Evolutionary conservation across 75 land plant genomes (phyloP), one percentile per base, ranked within the genome.

Genomic region (Larix kaempferi): DNA sequence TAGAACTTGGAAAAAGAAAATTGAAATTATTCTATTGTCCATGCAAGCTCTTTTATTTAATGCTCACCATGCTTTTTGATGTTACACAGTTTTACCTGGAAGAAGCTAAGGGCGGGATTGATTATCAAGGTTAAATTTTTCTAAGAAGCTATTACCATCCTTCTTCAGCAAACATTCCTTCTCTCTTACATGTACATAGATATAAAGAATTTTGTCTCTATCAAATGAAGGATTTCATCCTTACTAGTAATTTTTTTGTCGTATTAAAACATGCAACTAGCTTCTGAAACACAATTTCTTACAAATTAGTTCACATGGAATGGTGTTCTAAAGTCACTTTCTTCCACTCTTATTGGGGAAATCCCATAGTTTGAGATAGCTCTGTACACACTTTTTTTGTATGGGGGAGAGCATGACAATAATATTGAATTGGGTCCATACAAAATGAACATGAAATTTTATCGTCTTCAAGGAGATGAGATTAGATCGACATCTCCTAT

Each of bases 351-450:
- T 59, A 74, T 96, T 57, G 99, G 99, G 71, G 99, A 91, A 55
- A 96, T 98, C 86, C 99, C 99, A 0, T 98, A 96, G 77, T 96
- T 96, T 79, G 99, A 96, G 84, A 26, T 96, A 35, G 99, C 99
- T 4, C 82, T 96, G 0, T 96, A 96, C 75, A 96, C 99, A 1
- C 87, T 96, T 1, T 94, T 93, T 56, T 96, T 92, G 85, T 96
- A 63, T 23, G 78, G 59, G 11, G 99, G 99, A 23, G 78, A 78
- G 65, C 95, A 96, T 75, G 99, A 96, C 35, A 96, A 96, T 80
- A 74, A 84, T 62, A 69, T 96, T 12, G 78, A 85, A 22, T 78
- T 96, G 62, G 99, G 99, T 41, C 95, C 99, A 26, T 96, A 94
- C 78, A 72, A 81, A 73, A 96, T 95, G 29, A 96, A 96, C 63